These are phyloP conservation scores for Ambrosiella xylebori DNA, from an alignment of 2,329 filamentous ascomycete species.

Conservation along the genomic window DNA sequence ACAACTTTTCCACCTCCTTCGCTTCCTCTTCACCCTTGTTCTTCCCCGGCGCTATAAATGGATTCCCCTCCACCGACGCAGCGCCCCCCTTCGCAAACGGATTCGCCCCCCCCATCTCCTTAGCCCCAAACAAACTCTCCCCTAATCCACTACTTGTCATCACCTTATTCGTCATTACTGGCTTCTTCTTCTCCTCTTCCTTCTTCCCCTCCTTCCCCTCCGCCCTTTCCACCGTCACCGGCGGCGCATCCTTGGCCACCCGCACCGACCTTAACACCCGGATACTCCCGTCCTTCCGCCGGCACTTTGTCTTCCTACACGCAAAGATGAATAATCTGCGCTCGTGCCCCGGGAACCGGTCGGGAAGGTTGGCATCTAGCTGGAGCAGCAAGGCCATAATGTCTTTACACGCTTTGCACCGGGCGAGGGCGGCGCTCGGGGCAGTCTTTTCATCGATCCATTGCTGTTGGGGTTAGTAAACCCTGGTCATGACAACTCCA, in stretches of 20 bases:
- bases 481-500: not conserved
- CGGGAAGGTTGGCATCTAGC: constrained; percentile 76
- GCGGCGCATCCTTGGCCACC: constrained; percentile 27
- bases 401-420: constrained; percentile 74
- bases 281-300: constrained; percentile 67
- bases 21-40: constrained; percentile 12
- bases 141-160: constrained; percentile 31
- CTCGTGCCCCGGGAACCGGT: constrained; percentile 73
- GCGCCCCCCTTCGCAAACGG: constrained; percentile 31
- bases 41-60: constrained; percentile 34
- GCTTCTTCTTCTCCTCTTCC: constrained; percentile 21
- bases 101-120: constrained; percentile 29
- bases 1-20: constrained; percentile 22
- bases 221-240: constrained; percentile 11
- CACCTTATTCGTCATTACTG: constrained; percentile 19
- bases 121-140: constrained; percentile 52
- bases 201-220: constrained; percentile 16
- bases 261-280: constrained; percentile 55
- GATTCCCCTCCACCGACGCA: constrained; percentile 28
- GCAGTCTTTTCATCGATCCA: constrained; percentile 62
- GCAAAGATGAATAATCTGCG: constrained; percentile 74
- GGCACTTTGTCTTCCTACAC: constrained; percentile 62
- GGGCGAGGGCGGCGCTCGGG: constrained; percentile 60
- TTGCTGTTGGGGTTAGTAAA: constrained; percentile 33
- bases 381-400: constrained; percentile 75